Percentiles rank a stretch among this genome's conserved stretches.
Conservation (phyloP, 164 flowering plant genomes). For the Tetracentron sinense region DNA sequence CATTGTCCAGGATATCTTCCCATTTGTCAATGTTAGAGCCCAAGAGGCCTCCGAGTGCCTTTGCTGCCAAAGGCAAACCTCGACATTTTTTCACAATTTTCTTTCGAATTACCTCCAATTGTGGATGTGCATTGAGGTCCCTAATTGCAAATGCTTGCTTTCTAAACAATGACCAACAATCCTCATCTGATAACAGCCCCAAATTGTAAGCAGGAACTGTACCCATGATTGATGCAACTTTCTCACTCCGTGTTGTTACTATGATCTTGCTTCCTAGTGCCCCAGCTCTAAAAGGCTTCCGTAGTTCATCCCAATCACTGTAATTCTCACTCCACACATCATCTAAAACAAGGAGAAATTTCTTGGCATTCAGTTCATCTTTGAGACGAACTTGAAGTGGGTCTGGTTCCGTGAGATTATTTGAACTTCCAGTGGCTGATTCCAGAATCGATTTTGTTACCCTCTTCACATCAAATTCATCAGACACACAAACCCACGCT, state of each 20-base stretch:
- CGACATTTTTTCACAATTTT: constrained; percentile 14
- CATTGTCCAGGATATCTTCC: constrained; percentile 14
- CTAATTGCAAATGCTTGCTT: neutral
- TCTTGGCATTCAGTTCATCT: neutral
- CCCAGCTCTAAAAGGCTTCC: constrained; percentile 1
- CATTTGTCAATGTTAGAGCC: constrained; percentile 10
- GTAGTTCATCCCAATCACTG: neutral
- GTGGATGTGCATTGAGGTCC: neutral
- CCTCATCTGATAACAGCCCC: neutral
- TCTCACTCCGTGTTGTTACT: constrained; percentile 7
- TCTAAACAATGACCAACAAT: neutral
- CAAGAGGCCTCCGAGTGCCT: constrained; percentile 16
- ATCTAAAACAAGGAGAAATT: constrained; percentile 20
- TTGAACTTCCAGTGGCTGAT: constrained; percentile 6
- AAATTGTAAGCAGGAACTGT: neutral
- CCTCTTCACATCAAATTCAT: constrained; percentile 5
- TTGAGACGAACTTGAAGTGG: neutral
- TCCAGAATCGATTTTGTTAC: constrained; percentile 3
- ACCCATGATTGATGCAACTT: neutral
- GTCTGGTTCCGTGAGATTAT: constrained; percentile 3
- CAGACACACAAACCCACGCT: constrained; percentile 21
- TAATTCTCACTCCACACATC: constrained; percentile 25
- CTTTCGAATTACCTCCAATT: constrained; percentile 3
- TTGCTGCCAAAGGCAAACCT: constrained; percentile 24
- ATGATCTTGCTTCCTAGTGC: constrained; percentile 8